A percentile compares a stretch with the other conserved stretches of the same genome.
Conservation (phyloP, 108 stramenopile genomes). For the Stephanodiscus minutulus region DNA sequence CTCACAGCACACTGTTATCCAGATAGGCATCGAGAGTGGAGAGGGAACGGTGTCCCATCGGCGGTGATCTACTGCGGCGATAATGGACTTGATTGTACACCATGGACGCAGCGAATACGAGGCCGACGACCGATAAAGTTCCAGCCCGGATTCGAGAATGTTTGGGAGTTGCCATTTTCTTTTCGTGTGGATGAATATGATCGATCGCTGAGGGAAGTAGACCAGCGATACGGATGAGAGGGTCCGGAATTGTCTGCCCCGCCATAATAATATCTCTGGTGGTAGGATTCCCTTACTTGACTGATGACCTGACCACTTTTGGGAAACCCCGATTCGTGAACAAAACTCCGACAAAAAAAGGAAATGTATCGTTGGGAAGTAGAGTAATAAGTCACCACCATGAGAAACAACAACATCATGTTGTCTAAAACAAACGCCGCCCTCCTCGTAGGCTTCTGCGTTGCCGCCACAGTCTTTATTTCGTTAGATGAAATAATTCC, state of each 20-base stretch:
- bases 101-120: constrained; percentile 5
- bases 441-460: neutral
- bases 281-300: too few relatives aligned
- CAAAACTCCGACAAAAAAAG: too few relatives aligned
- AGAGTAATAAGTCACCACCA: neutral
- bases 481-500: neutral
- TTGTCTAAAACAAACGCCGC: neutral
- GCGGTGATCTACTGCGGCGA: neutral
- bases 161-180: constrained; percentile 1
- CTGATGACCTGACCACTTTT: too few relatives aligned
- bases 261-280: too few relatives aligned
- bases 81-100: neutral
- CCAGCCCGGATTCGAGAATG: constrained; percentile 1
- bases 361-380: too few relatives aligned
- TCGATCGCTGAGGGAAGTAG: too few relatives aligned
- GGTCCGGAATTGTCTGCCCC: too few relatives aligned
- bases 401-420: neutral
- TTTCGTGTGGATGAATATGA: neutral
- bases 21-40: constrained; percentile 1
- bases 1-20: constrained; percentile 4
- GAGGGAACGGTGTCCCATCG: constrained; percentile 1
- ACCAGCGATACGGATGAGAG: too few relatives aligned
- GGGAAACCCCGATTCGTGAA: too few relatives aligned
- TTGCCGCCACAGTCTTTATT: neutral
- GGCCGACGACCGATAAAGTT: neutral